A percentile compares a stretch with the other conserved stretches of the same genome.
Conservation (phyloP, 2,329 filamentous ascomycete species). For the Zalaria sp. region DNA sequence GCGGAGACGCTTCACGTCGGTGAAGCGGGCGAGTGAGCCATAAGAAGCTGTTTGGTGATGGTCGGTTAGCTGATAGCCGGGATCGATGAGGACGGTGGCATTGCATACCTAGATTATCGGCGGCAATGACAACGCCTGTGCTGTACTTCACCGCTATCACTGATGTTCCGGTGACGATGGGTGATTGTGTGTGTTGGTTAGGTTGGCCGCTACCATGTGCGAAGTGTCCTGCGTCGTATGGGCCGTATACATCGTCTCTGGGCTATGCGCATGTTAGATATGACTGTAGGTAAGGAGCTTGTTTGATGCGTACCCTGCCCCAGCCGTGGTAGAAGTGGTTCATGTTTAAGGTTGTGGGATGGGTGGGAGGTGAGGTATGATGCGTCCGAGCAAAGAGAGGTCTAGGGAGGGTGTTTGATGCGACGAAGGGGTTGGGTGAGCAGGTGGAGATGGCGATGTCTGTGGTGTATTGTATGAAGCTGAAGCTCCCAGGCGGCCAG, state of each 20-base stretch:
- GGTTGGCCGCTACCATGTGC: constrained; percentile 46
- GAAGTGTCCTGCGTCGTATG: constrained; percentile 81
- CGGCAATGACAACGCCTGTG: constrained; percentile 88
- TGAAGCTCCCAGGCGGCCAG: too few species aligned
- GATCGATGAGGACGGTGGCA: not conserved
- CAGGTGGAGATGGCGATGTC: not conserved
- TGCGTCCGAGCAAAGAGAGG: too few species aligned
- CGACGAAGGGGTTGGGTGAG: not conserved
- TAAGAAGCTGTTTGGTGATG: constrained; percentile 59
- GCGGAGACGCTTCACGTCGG: constrained; percentile 88
- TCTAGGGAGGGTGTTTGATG: not conserved
- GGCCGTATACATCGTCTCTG: constrained; percentile 90
- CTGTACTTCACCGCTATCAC: constrained; percentile 93
- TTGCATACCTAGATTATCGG: constrained; percentile 77
- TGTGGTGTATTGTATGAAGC: too few species aligned
- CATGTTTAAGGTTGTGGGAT: constrained; percentile 29
- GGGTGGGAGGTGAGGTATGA: not conserved
- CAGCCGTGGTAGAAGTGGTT: constrained; percentile 53
- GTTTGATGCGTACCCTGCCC: constrained; percentile 39
- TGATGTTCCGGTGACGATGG: constrained; percentile 91
- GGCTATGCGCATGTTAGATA: constrained; percentile 47
- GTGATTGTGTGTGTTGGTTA: constrained; percentile 77
- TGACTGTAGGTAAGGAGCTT: constrained; percentile 11
- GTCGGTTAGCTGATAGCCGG: not conserved
- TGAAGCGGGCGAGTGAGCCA: constrained; percentile 88